Base-by-base conservation (phyloP, 1,284 basidiomycete genomes). In the Tilletia walkeri region DNA sequence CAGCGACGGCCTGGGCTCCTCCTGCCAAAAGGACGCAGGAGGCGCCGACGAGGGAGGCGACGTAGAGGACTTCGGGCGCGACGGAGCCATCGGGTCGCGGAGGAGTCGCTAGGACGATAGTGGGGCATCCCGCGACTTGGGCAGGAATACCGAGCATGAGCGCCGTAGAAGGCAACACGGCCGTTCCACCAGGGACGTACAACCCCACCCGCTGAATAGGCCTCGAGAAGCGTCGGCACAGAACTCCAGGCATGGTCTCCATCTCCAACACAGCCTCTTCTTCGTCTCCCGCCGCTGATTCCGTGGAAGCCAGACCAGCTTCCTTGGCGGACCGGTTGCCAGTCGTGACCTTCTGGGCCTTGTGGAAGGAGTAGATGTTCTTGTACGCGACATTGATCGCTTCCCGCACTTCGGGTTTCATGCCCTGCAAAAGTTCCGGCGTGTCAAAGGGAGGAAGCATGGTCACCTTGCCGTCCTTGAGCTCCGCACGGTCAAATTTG, bases 141-240 rank as follows among this genome's bases (percentile, higher is more conserved):
- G 96, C 96, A 3, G 96, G 96, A 20, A 98, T 91, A 75, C 95
- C 95, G 38, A 99, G 89, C 95, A 98, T 98, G 76, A 99, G 88
- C 5, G 96, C 96, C 2, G 96, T 99, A 3, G 93, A 95, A 12
- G 96, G 96, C 34, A 99, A 87, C 63, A 99, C 89, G 1, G 96
- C 96, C 1, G 95, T 98, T 47, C 96, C 96, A 38, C 96, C 96
- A 1, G 96, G 96, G 1, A 99, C 93, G 85, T 99, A 99, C 67
- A 99, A 86, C 48, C 96, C 96, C 41, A 99, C 96, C 39, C 94
- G 90, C 70, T 92, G 90, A 80, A 99, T 95, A 12, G 96, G 91
- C 56, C 94, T 89, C 2, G 94, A 91, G 84, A 99, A 98, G 56
- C 96, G 68, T 14, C 79, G 74, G 67, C 82, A 83, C 34, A 83